Conservation (phyloP, 2,329 filamentous ascomycete species). For the Sporothrix dimorphospora region DNA sequence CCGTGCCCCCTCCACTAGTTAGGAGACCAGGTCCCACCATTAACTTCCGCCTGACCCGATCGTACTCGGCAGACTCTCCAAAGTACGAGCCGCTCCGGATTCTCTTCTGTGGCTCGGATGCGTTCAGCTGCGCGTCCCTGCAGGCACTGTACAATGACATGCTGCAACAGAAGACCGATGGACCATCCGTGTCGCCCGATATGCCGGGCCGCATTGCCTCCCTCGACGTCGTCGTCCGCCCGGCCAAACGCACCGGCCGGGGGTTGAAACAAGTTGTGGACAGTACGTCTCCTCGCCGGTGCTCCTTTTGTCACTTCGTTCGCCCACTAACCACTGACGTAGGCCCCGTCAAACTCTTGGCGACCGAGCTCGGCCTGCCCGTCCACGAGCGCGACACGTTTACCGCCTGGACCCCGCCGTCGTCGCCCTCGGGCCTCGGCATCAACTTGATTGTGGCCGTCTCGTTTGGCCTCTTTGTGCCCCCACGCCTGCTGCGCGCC, state of each 20-base stretch:
- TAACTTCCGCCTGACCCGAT: background rate
- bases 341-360: conserved; percentile 70
- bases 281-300: conserved; percentile 50
- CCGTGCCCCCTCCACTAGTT: background rate
- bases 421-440: conserved; percentile 34
- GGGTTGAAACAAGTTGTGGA: conserved; percentile 69
- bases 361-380: conserved; percentile 63
- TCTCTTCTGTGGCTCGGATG: conserved; percentile 92
- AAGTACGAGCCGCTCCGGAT: conserved; percentile 69
- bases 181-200: background rate
- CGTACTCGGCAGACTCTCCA: background rate
- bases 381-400: conserved; percentile 82
- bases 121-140: conserved; percentile 82
- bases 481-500: conserved; percentile 68
- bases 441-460: conserved; percentile 87
- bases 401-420: conserved; percentile 59
- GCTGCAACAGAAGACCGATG: conserved; percentile 16
- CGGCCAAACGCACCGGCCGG: conserved; percentile 76
- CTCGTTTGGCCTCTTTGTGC: conserved; percentile 91
- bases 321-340: background rate
- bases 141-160: conserved; percentile 65
- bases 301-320: background rate
- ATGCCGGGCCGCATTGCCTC: conserved; percentile 64
- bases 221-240: conserved; percentile 83
- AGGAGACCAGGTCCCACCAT: background rate